Base-by-base conservation (phyloP, 2,329 filamentous ascomycete genomes). In the Didymella lethalis region DNA sequence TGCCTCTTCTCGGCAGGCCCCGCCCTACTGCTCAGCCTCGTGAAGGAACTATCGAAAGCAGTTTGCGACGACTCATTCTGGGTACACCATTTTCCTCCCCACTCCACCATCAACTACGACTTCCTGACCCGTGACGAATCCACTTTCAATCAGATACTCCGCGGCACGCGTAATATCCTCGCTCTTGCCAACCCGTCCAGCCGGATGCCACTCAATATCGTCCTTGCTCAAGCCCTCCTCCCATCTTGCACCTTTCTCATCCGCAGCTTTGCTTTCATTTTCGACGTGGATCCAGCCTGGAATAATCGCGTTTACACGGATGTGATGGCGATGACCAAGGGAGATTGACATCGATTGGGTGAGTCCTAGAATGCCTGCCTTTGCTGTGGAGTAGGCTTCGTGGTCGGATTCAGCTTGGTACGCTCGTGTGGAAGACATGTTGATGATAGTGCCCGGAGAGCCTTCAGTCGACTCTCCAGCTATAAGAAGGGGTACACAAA, bases 261-360 rank as follows among this genome's bases (percentile, higher is more conserved):
- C 80, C 2, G 71, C 79, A 38, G 67, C 66, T 61, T 74, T 73
- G 41, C 72, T 77, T 68, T 81, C 79, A 45, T 83, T 74, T 46
- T 66, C 72, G 7, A 84, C 82, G 63, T 84, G 77, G 46, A 85
- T 82, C 83, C 83, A 85, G 0, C 83, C 82, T 0, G 81, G 82
- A 32, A 83, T 65, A 16, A 85, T 80, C 0, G 81, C 77, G 60
- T 83, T 84, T 26, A 82, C 80, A 4, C 81, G 73, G 26, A 85
- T 78, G 11, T 77, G 76, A 44, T 79, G 76, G 3, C 72, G 67
- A 48, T 78, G 74, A 1, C 77, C 79, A 14, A 84, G 69, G 38
- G 78, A 81, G 7, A 82, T 76, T 11, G 80, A 78, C 79, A 84
- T 78, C 10, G 78, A 78, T 63, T 83, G 82, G 48, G 80, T 81